Evolutionary conservation across 1,284 basidiomycete genomes (phyloP), one percentile per base, ranked within the genome.

Genomic region (Microbotryomycetes sp.): DNA sequence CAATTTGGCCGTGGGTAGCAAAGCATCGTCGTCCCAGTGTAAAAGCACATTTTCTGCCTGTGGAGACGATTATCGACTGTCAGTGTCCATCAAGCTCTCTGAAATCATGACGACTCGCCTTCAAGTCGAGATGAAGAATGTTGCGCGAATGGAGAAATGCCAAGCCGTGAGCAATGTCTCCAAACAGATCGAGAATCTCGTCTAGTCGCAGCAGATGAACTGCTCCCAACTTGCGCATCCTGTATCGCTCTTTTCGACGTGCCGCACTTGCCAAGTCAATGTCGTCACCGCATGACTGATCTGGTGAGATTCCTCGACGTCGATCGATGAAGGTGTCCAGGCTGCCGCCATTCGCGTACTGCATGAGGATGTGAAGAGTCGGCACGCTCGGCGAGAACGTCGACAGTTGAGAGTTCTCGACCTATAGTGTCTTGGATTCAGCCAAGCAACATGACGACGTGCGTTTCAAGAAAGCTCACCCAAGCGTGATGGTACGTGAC

Each of bases 31-130:
- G n/a, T 65, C 65, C 60, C 66, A 71, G 32, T 70, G 64, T 4
- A 73, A 59, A 3, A 73, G 59, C 4, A 73, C 70, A 55, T 73
- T 73, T 36, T 71, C 72, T 0, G 71, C 72, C 67, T 68, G 58
- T 32, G 6, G 16, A n/a, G 3, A 42, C 9, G 36, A n/a, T n/a
- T n/a, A n/a, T n/a, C n/a, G n/a, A n/a, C n/a, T n/a, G n/a, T n/a
- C n/a, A n/a, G n/a, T n/a, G n/a, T n/a, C n/a, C n/a, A n/a, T n/a
- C n/a, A n/a, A n/a, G n/a, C n/a, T n/a, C n/a, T n/a, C n/a, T n/a
- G n/a, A n/a, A n/a, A n/a, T n/a, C 12, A 28, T 14, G 1, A 30
- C 16, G 2, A 47, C 60, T 45, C 48, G 60, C 67, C 53, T 73
- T 73, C 30, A 73, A 63, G 46, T 73, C 72, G 29, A 73, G 62